These are phyloP conservation scores for Lactifluus rugatus DNA, from an alignment of 768 basidiomycete species.

Conservation along the genomic window DNA sequence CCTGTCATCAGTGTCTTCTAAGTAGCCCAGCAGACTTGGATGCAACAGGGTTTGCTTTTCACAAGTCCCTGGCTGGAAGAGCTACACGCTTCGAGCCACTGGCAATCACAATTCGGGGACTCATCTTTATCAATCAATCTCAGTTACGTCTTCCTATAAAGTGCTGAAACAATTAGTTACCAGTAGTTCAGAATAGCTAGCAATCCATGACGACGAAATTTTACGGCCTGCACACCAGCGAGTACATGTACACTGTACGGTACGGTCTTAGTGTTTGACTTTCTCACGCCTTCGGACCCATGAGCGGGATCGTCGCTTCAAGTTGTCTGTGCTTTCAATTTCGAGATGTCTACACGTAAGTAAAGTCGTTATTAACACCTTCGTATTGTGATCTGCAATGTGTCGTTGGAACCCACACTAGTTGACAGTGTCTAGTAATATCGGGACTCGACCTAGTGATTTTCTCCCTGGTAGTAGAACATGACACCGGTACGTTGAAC, in stretches of 20 bases:
- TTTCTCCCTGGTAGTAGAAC: not conserved
- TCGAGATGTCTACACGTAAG: not conserved
- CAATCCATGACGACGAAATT: too few species aligned
- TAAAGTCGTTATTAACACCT: not conserved
- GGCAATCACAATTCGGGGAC: too few species aligned
- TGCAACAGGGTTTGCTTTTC: not conserved
- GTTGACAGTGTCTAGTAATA: not conserved
- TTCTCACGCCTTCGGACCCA: not conserved
- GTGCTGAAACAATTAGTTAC: not conserved
- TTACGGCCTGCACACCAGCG: too few species aligned
- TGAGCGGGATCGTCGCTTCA: not conserved
- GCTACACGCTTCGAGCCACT: too few species aligned
- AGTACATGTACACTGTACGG: too few species aligned
- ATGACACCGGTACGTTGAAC: not conserved
- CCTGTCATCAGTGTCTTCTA: not conserved
- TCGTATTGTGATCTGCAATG: not conserved
- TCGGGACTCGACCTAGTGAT: not conserved
- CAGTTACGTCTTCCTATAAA: not conserved
- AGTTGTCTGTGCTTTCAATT: not conserved
- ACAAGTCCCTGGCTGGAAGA: too few species aligned
- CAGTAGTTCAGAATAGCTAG: not conserved
- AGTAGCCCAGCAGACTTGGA: not conserved
- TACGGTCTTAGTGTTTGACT: too few species aligned
- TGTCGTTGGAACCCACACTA: not conserved
- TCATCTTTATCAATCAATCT: not conserved